Evolutionary conservation across 768 basidiomycete species (phyloP).

Genomic region (Boletus edulis): DNA sequence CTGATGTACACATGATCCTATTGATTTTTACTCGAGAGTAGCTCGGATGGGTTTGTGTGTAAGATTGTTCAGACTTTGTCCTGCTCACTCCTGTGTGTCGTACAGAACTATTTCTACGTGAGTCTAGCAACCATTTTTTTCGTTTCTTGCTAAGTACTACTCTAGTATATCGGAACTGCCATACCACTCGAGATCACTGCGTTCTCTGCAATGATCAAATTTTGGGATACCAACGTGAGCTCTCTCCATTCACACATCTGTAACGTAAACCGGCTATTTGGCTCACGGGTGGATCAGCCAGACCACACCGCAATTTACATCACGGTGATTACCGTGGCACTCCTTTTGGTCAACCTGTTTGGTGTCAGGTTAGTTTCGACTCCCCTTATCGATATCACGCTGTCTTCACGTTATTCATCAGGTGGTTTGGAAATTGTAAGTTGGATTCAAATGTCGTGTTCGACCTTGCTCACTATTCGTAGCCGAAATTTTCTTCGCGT

Average conservation of each 20-base stretch:
- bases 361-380: constrained; percentile 43
- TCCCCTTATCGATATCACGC: constrained; percentile 29
- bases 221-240: constrained; percentile 43
- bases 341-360: constrained; percentile 44
- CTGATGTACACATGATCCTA: neutral
- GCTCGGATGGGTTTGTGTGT: constrained; percentile 25
- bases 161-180: constrained; percentile 32
- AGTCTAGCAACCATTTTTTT: neutral
- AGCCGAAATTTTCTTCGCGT: constrained; percentile 24
- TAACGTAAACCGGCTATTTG: neutral
- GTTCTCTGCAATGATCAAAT: constrained; percentile 46
- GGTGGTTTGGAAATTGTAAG: constrained; percentile 24
- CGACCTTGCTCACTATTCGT: constrained; percentile 2
- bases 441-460: neutral
- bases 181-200: constrained; percentile 52
- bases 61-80: neutral
- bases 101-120: constrained; percentile 36
- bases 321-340: constrained; percentile 35
- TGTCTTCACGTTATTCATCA: constrained; percentile 30
- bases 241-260: neutral
- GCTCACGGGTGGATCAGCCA: constrained; percentile 24
- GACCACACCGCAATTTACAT: constrained; percentile 42
- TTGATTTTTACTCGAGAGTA: neutral
- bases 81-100: neutral
- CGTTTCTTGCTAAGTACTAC: neutral